Base-by-base conservation (phyloP, 2,329 filamentous ascomycete species). In the Colletotrichum liriopes region DNA sequence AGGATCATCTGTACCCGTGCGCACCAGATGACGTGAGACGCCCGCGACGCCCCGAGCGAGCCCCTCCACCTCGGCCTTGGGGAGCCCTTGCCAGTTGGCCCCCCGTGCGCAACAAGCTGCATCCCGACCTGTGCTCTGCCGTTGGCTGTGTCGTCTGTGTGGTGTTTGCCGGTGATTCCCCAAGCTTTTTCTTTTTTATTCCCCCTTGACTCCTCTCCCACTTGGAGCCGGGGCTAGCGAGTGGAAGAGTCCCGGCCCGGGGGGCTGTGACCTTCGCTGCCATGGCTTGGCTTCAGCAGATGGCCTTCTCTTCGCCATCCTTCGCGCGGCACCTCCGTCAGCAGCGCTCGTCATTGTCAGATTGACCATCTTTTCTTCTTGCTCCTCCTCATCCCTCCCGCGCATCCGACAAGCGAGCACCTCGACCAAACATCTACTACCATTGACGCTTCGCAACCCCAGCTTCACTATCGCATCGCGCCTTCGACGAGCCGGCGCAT, bases 1-100 rank as follows among this genome's bases (percentile, higher is more conserved):
- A 58, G 69, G 69, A 71, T 63, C 43, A 39, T 63, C 41, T 58
- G 65, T 43, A 68, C 41, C 69, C 69, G 68, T 59, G 51, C 65
- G 68, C 18, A 35, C 65, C n/a, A 45, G 65, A 71, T 71, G 69
- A 71, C 69, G 64, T 71, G 65, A 71, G 69, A 68, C 37, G 18
- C 32, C 52, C 64, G 35, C 64, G 14, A 52, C 32, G 35, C 58
- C 58, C 49, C 49, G 23, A 26, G 23, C 32, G 37, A 18, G 26
- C 18, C 32, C 56, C 37, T 55, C 61, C 29, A 9, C 49, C 14
- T 2, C 16, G 23, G 23, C 52, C 18, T 5, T 32, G 16, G 16
- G 6, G 7, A 20, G 43, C 32, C 39, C 41, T 20, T 23, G 41
- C 39, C 16, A 26, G n/a, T 60, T 16, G 5, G 5, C 4, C 47